These are phyloP conservation scores for Suhomyces anneliseae DNA, from an alignment of 1,139 yeast genomes.

Conservation along the genomic window DNA sequence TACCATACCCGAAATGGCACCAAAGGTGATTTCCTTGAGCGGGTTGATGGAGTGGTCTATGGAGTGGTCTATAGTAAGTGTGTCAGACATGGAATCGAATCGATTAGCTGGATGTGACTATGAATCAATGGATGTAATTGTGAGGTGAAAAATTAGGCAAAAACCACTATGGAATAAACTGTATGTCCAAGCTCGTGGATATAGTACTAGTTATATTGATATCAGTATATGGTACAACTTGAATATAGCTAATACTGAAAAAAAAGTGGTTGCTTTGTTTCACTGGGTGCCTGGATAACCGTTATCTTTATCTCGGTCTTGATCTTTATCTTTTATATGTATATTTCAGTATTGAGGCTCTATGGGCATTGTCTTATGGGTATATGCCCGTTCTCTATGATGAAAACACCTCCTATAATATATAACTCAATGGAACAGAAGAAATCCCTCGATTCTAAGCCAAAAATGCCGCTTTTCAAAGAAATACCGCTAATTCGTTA, in stretches of 20 bases:
- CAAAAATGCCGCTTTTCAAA: background rate
- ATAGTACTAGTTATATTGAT: no score
- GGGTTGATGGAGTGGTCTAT: conserved; percentile 19
- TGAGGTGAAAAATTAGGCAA: background rate
- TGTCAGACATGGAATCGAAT: background rate
- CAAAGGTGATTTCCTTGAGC: conserved; percentile 40
- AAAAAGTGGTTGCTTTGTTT: no score
- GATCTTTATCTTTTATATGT: no score
- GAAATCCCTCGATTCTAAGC: background rate
- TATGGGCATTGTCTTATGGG: no score
- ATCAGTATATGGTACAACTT: no score
- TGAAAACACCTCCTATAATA: background rate
- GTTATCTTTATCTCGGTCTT: no score
- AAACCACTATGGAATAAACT: no score
- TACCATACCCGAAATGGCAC: conserved; percentile 69
- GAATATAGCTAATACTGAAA: no score
- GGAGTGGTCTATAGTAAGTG: background rate
- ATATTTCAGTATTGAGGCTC: no score
- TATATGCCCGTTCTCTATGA: background rate
- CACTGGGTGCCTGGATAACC: no score
- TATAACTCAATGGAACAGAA: background rate
- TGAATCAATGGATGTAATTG: background rate
- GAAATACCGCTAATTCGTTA: no score
- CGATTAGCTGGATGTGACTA: background rate
- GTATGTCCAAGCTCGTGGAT: no score